Evolutionary conservation across 1,284 basidiomycete genomes (phyloP), one percentile per base, ranked within the genome.

Genomic region (Farysia itapuensis): DNA sequence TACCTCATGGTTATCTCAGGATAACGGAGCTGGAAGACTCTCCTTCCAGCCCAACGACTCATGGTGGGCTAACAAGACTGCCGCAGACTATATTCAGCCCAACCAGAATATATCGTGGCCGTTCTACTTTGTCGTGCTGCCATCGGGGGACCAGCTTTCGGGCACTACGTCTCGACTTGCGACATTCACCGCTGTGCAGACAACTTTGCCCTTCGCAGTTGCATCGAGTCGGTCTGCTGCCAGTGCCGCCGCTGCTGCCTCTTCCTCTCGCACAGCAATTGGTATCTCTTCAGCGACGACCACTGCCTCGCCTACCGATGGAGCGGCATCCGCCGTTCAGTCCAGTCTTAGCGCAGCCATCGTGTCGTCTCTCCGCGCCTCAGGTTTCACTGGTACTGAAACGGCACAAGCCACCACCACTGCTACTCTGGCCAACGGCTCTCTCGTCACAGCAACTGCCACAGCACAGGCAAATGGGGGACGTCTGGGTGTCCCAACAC

Each of bases 121-220:
- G 0, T 72, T 70, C 39, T 72, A 72, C 63, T 72, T 72, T 53
- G 67, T 70, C 30, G 52, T 72, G 2, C 63, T 66, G 2, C 35
- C 63, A 14, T 35, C 64, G 2, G 64, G 59, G 6, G 21, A 36
- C 18, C 38, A 59, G 1, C 41, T 66, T 9, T 34, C 39, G 11
- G 64, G 67, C 21, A 52, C 53, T 20, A 67, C 59, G 3, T 54
- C 44, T 20, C 52, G 69, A 7, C 45, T 63, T 6, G 44, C 64
- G 3, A 72, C 69, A 2, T 72, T 59, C 30, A 47, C 42, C 14
- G 69, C 69, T 2, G 29, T 72, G 5, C 69, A 70, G 33, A 70
- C 68, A 19, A 64, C 69, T 5, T 31, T 67, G 33, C 67, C 67
- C 5, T 44, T 24, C 16, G 41, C 60, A 2, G 54, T 70, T 34